phyloP scores from a whole-genome alignment of 2,329 filamentous ascomycete genomes.

The Colletotrichum sidae region DNA sequence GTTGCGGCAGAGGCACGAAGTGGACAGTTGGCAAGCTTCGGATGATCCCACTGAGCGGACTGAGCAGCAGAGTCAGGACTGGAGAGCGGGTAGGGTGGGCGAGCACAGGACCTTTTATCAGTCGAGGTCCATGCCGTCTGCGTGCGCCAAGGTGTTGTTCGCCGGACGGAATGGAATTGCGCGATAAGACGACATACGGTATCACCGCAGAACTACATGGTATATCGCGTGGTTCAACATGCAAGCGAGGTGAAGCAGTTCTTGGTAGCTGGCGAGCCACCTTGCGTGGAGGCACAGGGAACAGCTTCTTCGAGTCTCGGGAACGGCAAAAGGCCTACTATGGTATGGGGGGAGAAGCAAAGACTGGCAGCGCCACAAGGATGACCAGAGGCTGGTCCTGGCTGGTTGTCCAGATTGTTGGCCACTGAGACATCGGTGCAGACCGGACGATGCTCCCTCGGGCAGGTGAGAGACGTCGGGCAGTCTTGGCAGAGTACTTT shows the following conservation, averaged over 20 bases:
- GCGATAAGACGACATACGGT: slow-evolving; percentile 32
- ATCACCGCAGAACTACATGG: not conserved
- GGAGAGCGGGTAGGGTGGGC: not conserved
- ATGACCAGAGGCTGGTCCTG: slow-evolving; percentile 5
- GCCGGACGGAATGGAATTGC: slow-evolving; percentile 16
- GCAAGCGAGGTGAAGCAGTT: not conserved
- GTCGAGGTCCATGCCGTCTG: slow-evolving; percentile 16
- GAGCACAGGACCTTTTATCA: slow-evolving; percentile 8
- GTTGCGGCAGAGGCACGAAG: slow-evolving; percentile 3
- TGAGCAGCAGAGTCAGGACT: not conserved
- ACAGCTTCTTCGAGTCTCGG: slow-evolving; percentile 9
- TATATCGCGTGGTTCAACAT: no score
- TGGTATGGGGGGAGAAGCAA: not conserved
- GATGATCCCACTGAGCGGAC: slow-evolving; percentile 28
- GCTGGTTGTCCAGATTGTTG: not conserved
- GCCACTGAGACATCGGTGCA: slow-evolving; percentile 31
- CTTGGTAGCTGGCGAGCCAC: not conserved
- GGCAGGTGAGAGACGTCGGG: slow-evolving; percentile 27
- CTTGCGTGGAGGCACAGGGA: not conserved
- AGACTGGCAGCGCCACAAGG: not conserved
- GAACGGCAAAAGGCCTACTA: not conserved
- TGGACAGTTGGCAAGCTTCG: slow-evolving; percentile 6
- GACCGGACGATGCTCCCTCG: slow-evolving; percentile 32
- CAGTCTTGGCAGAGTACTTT: slow-evolving; percentile 35
- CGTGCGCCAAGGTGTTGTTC: slow-evolving; percentile 20